Base-by-base conservation (phyloP, 1,284 basidiomycete genomes). In the Cutaneotrichosporon spelunceum region DNA sequence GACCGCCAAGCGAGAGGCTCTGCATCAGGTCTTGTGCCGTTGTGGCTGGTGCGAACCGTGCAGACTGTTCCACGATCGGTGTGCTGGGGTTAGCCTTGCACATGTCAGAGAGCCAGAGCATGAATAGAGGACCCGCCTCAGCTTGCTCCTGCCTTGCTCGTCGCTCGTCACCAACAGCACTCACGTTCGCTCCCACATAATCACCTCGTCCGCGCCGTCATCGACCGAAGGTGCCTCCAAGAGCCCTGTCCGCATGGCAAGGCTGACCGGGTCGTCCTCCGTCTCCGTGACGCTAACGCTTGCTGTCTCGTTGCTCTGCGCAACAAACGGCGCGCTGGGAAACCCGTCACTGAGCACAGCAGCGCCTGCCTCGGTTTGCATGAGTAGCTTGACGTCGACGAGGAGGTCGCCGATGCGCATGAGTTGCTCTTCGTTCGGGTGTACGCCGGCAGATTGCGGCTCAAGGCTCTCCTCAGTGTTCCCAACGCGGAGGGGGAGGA, bases 351-450 rank as follows among this genome's bases (percentile, higher is more conserved):
- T 57, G 29, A 62, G 56, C 1, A 53, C 61, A 2, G 39, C 44
- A 23, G 34, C 45, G 8, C 64, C 64, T 5, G 59, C 48, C 56
- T 67, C 65, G 19, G 63, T 64, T 56, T 75, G 72, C 56, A 70
- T 64, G 27, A 80, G 66, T 56, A 79, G 59, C 62, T 82, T 84
- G 1, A 88, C 89, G 71, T 97, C 93, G 27, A 83, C 81, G 57
- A 94, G 81, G 53, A 98, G 80, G 76, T 97, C 94, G 33, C 85
- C 83, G 58, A 98, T 90, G 62, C 95, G 84, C 91, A 96, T 95
- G 53, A 97, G 81, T 71, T 94, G 90, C 80, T 94, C 92, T 68
- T 92, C 93, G 69, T 96, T 97, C 3, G 94, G 94, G 80, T 96
- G 94, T 29, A 68, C 63, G 21, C 60, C 59, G 44, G 36, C 65